A percentile compares a stretch with the other conserved stretches of the same genome.
Evolutionary conservation across 2,329 filamentous ascomycete species (phyloP).

Genomic region (Chaetothyriales sp.): DNA sequence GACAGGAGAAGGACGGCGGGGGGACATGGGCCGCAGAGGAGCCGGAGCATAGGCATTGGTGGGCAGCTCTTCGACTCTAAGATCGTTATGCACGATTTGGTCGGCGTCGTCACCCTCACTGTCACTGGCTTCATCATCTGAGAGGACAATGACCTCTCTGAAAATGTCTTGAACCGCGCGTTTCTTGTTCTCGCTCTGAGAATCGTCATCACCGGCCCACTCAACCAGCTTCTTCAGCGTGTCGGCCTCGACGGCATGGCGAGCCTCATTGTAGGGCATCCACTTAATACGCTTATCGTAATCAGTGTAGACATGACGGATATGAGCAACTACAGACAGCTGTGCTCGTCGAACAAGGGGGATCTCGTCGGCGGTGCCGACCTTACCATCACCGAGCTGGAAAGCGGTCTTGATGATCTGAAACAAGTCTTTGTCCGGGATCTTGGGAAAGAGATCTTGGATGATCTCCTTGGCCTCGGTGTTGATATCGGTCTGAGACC

Average conservation of each 20-base stretch:
- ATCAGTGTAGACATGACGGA: slow-evolving; percentile 48
- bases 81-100: slow-evolving; percentile 21
- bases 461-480: slow-evolving; percentile 46
- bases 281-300: slow-evolving; percentile 46
- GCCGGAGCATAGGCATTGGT: slow-evolving; percentile 21
- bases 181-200: slow-evolving; percentile 34
- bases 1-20: slow-evolving; percentile 17
- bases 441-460: slow-evolving; percentile 49
- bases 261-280: slow-evolving; percentile 41
- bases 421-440: slow-evolving; percentile 44
- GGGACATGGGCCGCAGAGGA: slow-evolving; percentile 7
- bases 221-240: slow-evolving; percentile 45
- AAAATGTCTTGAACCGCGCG: slow-evolving; percentile 48
- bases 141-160: slow-evolving; percentile 50
- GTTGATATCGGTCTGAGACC: slow-evolving; percentile 34
- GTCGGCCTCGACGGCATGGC: slow-evolving; percentile 40
- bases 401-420: slow-evolving; percentile 49
- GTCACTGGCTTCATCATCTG: slow-evolving; percentile 44
- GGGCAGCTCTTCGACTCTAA: slow-evolving; percentile 31
- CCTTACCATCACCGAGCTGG: slow-evolving; percentile 43
- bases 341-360: slow-evolving; percentile 45
- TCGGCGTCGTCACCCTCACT: slow-evolving; percentile 25
- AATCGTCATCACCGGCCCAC: slow-evolving; percentile 49
- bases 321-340: slow-evolving; percentile 48
- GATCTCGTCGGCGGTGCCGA: slow-evolving; percentile 43